Conservation (phyloP, 805 yeast genomes). For the Kuraishia molischiana region DNA sequence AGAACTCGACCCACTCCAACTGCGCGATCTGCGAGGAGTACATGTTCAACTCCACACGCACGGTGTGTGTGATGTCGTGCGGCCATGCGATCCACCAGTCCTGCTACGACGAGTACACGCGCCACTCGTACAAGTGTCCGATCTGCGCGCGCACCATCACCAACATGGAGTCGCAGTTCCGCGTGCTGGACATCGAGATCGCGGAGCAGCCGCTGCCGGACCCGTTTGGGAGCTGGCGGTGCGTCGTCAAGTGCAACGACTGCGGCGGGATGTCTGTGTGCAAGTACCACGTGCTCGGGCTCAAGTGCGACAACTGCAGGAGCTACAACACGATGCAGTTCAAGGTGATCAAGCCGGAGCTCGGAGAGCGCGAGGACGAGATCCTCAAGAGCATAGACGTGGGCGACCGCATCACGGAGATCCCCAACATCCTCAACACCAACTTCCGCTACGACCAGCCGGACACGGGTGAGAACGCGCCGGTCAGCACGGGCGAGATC, state of each 20-base stretch:
- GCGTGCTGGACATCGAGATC: conserved; percentile 81
- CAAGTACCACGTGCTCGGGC: conserved; percentile 74
- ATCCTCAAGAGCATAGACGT: conserved; percentile 4
- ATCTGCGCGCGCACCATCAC: conserved; percentile 76
- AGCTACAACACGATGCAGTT: conserved; percentile 81
- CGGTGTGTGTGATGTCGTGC: conserved; percentile 87
- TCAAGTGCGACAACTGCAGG: conserved; percentile 78
- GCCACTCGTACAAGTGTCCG: conserved; percentile 85
- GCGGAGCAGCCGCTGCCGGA: conserved; percentile 67
- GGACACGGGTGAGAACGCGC: conserved; percentile 1
- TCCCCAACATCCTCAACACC: conserved; percentile 19
- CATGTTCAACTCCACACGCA: conserved; percentile 71
- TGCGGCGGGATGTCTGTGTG: conserved; percentile 76
- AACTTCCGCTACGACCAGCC: conserved; percentile 21
- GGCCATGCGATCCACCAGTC: conserved; percentile 89
- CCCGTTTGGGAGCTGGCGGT: conserved; percentile 69
- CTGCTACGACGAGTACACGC: conserved; percentile 76
- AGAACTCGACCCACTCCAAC: conserved; percentile 79
- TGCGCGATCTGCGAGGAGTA: conserved; percentile 92
- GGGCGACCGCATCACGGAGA: neutral
- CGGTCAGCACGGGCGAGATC: neutral
- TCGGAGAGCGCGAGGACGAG: conserved; percentile 15
- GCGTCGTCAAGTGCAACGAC: conserved; percentile 74
- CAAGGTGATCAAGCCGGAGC: conserved; percentile 57
- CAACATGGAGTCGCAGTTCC: conserved; percentile 82